phyloP scores from a whole-genome alignment of 2,329 filamentous ascomycete species.

The Fusarium sp. region DNA sequence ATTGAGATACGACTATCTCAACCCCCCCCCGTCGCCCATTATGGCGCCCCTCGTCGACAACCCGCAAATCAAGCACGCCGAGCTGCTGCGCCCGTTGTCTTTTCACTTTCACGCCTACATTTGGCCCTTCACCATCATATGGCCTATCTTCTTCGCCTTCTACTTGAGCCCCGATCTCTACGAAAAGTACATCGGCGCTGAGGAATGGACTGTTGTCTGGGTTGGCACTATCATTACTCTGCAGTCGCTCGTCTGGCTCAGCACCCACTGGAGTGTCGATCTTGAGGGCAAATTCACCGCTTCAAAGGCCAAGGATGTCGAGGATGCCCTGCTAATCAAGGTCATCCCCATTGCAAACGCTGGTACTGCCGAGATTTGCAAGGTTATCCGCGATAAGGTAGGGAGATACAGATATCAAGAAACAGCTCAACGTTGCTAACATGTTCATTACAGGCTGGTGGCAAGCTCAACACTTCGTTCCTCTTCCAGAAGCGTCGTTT shows the following conservation, averaged over 20 bases:
- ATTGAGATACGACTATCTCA: slow-evolving; percentile 32
- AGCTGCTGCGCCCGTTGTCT: slow-evolving; percentile 88
- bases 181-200: slow-evolving; percentile 89
- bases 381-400: slow-evolving; percentile 80
- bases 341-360: slow-evolving; percentile 91
- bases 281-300: slow-evolving; percentile 86
- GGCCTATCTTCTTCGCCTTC: slow-evolving; percentile 91
- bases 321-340: slow-evolving; percentile 88
- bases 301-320: slow-evolving; percentile 74
- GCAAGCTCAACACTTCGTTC: slow-evolving; percentile 85
- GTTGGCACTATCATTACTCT: slow-evolving; percentile 86
- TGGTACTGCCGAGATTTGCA: slow-evolving; percentile 88
- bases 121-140: slow-evolving; percentile 92
- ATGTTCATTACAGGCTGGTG: slow-evolving; percentile 66
- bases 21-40: slow-evolving; percentile 32
- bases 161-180: slow-evolving; percentile 89
- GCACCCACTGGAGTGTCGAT: slow-evolving; percentile 97
- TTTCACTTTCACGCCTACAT: slow-evolving; percentile 87
- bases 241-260: slow-evolving; percentile 92
- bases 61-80: slow-evolving; percentile 87
- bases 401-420: slow-evolving; percentile 28
- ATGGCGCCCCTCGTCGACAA: slow-evolving; percentile 92
- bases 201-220: slow-evolving; percentile 99
- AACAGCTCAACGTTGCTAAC: slow-evolving; percentile 30
- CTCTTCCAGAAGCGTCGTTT: slow-evolving; percentile 98